Percentiles rank a stretch among this genome's conserved stretches.
Conservation (phyloP, 2,329 filamentous ascomycete species). For the Achaetomium macrosporum region DNA sequence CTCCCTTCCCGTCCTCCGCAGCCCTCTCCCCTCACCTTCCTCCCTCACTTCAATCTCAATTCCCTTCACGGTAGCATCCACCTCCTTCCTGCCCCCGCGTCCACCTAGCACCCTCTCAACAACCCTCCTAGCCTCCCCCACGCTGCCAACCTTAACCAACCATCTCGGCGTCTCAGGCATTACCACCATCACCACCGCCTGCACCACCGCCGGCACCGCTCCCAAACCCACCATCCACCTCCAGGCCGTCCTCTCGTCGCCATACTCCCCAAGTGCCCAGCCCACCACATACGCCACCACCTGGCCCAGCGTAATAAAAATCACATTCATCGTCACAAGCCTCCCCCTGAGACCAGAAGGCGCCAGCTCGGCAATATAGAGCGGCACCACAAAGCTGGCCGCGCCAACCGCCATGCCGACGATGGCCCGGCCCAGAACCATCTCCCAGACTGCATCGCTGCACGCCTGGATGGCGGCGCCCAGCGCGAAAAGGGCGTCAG, state of each 20-base stretch:
- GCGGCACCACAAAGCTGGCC: slow-evolving; percentile 74
- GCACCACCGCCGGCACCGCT: slow-evolving; percentile 66
- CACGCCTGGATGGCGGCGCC: slow-evolving; percentile 62
- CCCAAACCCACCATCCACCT: slow-evolving; percentile 88
- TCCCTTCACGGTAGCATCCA: slow-evolving; percentile 47
- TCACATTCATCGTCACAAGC: slow-evolving; percentile 72
- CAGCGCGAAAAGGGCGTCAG: slow-evolving; percentile 60
- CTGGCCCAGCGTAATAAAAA: slow-evolving; percentile 84
- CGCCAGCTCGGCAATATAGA: slow-evolving; percentile 84
- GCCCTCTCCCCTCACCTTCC: slow-evolving; percentile 49
- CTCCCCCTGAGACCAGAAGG: slow-evolving; percentile 70
- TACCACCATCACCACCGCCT: slow-evolving; percentile 59
- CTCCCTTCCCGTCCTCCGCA: slow-evolving; percentile 29
- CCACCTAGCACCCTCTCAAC: slow-evolving; percentile 58
- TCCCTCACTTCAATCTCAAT: slow-evolving; percentile 72
- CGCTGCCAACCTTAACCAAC: slow-evolving; percentile 65
- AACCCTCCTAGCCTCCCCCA: slow-evolving; percentile 57
- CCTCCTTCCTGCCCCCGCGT: slow-evolving; percentile 34
- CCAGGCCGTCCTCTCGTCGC: slow-evolving; percentile 58
- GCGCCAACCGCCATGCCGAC: slow-evolving; percentile 70
- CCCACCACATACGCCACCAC: slow-evolving; percentile 83
- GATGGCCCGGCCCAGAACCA: slow-evolving; percentile 63
- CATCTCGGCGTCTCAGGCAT: slow-evolving; percentile 89
- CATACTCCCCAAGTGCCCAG: slow-evolving; percentile 62
- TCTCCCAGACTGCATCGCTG: slow-evolving; percentile 50